These are phyloP conservation scores for Russula griseocarnosa DNA, from an alignment of 768 basidiomycete species.

Conservation along the genomic window DNA sequence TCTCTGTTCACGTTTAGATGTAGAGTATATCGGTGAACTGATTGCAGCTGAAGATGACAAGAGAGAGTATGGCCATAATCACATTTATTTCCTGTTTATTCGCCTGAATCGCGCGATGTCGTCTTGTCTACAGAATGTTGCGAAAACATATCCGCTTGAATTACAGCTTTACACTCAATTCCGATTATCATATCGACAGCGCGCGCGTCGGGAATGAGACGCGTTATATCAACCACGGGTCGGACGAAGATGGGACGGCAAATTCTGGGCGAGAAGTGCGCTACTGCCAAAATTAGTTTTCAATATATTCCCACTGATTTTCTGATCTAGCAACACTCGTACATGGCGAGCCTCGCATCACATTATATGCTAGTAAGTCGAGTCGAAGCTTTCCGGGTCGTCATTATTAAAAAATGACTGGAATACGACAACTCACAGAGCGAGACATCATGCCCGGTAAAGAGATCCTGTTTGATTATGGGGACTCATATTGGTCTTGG, in stretches of 20 bases:
- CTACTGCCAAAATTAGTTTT: neutral
- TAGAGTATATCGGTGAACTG: slow-evolving; percentile 68
- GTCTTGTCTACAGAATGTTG: slow-evolving; percentile 36
- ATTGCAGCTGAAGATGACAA: slow-evolving; percentile 45
- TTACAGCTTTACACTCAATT: slow-evolving; percentile 59
- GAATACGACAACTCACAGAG: neutral
- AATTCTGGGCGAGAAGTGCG: slow-evolving; percentile 51
- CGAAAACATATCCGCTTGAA: slow-evolving; percentile 49
- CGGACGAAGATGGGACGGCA: slow-evolving; percentile 22
- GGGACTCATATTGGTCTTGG: neutral
- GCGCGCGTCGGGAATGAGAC: slow-evolving; percentile 55
- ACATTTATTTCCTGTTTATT: neutral
- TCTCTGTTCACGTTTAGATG: neutral
- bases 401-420: neutral
- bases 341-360: slow-evolving; percentile 65
- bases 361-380: slow-evolving; percentile 52
- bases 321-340: slow-evolving; percentile 48
- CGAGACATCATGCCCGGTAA: slow-evolving; percentile 6
- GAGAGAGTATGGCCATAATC: slow-evolving; percentile 44
- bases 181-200: slow-evolving; percentile 49
- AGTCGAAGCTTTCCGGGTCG: slow-evolving; percentile 26
- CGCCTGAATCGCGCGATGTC: neutral
- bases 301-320: neutral
- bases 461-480: slow-evolving; percentile 23
- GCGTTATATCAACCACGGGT: slow-evolving; percentile 65